Evolutionary conservation across 2,329 filamentous ascomycete genomes (phyloP).

Genomic region (Berkeleyomyces basicola): DNA sequence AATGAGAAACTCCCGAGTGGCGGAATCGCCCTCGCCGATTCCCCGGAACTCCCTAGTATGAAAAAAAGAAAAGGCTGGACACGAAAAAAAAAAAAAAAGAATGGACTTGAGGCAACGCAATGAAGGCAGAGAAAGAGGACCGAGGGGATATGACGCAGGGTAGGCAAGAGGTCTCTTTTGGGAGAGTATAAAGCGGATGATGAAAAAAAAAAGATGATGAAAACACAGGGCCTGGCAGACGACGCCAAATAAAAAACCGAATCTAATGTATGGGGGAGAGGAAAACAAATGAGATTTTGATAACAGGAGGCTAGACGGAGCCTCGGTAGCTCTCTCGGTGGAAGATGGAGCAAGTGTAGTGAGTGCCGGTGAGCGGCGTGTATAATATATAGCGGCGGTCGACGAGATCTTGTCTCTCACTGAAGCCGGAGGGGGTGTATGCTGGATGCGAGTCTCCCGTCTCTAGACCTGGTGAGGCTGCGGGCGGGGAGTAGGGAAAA

Average conservation of each 20-base stretch:
- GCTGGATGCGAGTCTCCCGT: no score
- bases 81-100: neutral
- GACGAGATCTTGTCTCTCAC: neutral
- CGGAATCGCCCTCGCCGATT: neutral
- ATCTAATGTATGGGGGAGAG: neutral
- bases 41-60: neutral
- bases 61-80: neutral
- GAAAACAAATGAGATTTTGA: neutral
- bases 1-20: neutral
- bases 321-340: neutral
- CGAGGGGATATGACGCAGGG: neutral
- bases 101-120: neutral
- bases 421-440: neutral
- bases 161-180: neutral
- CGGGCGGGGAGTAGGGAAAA: conserved; percentile 28
- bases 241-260: neutral
- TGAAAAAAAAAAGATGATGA: neutral
- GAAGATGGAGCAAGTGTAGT: neutral
- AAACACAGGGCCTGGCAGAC: neutral
- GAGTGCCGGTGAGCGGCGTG: neutral
- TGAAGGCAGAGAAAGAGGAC: neutral
- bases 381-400: neutral
- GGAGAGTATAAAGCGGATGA: neutral
- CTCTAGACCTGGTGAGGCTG: conserved; percentile 1
- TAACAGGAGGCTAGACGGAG: neutral